Base-by-base conservation (phyloP, 768 basidiomycete genomes). In the Coprinopsis strossmayeri region DNA sequence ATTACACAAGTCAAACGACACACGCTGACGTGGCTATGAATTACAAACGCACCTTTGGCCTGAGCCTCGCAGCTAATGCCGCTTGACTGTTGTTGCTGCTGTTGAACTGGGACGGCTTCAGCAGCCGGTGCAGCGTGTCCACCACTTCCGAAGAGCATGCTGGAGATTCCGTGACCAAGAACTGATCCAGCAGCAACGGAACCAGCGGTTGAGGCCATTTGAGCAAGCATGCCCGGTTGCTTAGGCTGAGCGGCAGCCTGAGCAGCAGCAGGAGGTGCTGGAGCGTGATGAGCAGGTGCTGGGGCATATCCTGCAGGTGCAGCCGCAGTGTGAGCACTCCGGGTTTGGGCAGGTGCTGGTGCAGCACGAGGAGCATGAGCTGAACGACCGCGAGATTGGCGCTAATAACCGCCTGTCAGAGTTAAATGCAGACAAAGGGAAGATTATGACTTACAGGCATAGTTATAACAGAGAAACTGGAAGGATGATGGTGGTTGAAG, bases 141-240 rank as follows among this genome's bases (percentile, higher is more conserved):
- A 40, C 91, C 35, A 38, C 35, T 18, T 5, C 35, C 92, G 57
- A 93, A 95, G 52, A 94, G 79, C 89, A 93, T 91, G 64, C 65
- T 77, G 34, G 88, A 91, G 54, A 95, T 61, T n/a, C 91, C 91
- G 61, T 95, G 91, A 38, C 91, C 91, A 54, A 95, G 79, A 48
- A 82, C 84, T 5, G 88, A 91, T 21, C 91, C 92, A 42, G 90
- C 71, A 3, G 91, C 92, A 43, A 94, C 91, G 49, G 87, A 88
- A 53, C 91, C 91, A 23, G 91, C 91, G 4, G 91, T 91, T 3
- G 88, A 86, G 46, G 90, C 90, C 87, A 92, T 91, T 59, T 88
- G 85, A 0, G 79, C 74, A 15, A 92, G 48, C 76, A 92, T 71
- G 12, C 90, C 89, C 1, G 90, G 89, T 53, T 76, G 70, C 51